Evolutionary conservation across 805 yeast genomes (phyloP).

Genomic region (Blastobotrys americana): DNA sequence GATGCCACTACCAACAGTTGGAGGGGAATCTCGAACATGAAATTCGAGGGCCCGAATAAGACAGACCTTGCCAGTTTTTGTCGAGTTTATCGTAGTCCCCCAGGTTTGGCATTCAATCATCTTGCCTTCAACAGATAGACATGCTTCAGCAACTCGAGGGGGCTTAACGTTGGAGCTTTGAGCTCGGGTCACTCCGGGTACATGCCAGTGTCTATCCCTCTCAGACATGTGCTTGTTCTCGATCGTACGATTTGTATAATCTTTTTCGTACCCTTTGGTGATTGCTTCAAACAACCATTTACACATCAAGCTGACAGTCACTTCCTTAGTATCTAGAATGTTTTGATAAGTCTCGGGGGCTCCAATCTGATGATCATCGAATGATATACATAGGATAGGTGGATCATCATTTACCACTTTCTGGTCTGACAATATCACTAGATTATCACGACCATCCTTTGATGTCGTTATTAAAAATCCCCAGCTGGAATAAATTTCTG

Average conservation of each 20-base stretch:
- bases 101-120: not conserved
- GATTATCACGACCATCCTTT: not conserved
- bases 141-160: not conserved
- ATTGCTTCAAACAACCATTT: not conserved
- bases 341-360: not conserved
- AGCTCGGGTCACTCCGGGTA: not conserved
- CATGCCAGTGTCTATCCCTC: no score
- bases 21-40: no score
- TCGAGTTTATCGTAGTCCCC: not conserved
- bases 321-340: not conserved
- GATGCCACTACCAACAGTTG: no score
- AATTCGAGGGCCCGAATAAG: not conserved
- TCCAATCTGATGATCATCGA: not conserved
- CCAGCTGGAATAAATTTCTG: not conserved
- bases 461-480: not conserved
- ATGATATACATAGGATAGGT: not conserved
- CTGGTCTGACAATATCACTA: not conserved
- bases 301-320: not conserved
- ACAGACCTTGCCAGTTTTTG: not conserved
- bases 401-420: not conserved
- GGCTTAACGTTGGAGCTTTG: not conserved
- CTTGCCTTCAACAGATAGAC: not conserved
- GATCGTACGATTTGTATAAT: no score
- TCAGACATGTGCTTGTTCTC: no score
- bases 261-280: not conserved